These are phyloP conservation scores for Daldinia eschscholtzii DNA, from an alignment of 2,329 filamentous ascomycete genomes.

Conservation along the genomic window DNA sequence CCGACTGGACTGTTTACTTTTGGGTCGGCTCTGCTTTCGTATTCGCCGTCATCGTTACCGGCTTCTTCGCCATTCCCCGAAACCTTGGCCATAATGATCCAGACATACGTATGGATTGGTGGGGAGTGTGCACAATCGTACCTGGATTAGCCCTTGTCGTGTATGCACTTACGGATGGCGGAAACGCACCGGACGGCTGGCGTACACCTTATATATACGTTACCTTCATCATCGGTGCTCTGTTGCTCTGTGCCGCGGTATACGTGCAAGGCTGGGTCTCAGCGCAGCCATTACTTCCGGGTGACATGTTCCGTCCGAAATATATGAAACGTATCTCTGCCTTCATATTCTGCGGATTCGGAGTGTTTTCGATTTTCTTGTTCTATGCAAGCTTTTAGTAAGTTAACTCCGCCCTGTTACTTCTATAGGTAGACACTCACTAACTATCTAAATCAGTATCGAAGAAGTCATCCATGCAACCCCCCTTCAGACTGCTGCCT, in stretches of 20 bases:
- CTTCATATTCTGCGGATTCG: constrained; percentile 75
- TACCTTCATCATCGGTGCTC: constrained; percentile 71
- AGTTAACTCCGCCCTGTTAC: constrained; percentile 25
- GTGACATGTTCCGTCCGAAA: constrained; percentile 76
- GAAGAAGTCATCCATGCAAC: constrained; percentile 69
- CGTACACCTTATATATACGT: constrained; percentile 78
- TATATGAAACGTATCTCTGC: constrained; percentile 74
- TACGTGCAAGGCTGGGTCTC: constrained; percentile 82
- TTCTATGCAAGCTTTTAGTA: constrained; percentile 71
- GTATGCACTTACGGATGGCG: constrained; percentile 80
- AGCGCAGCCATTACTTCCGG: constrained; percentile 75
- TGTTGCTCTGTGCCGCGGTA: constrained; percentile 70
- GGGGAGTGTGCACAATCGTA: constrained; percentile 71
- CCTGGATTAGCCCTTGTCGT: constrained; percentile 77
- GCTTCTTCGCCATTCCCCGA: constrained; percentile 50
- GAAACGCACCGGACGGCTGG: constrained; percentile 77
- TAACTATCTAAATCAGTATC: constrained; percentile 60
- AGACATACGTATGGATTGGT: constrained; percentile 75
- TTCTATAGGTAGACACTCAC: not conserved
- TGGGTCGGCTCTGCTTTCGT: constrained; percentile 68
- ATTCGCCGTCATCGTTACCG: constrained; percentile 45
- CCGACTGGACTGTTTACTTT: constrained; percentile 76
- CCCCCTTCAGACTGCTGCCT: constrained; percentile 74
- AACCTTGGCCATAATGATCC: constrained; percentile 49
- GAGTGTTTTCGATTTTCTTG: constrained; percentile 75